Percentiles rank a stretch among this genome's conserved stretches.
Evolutionary conservation across 495 filamentous ascomycete genomes (phyloP).

Genomic region (Xylona heveae): DNA sequence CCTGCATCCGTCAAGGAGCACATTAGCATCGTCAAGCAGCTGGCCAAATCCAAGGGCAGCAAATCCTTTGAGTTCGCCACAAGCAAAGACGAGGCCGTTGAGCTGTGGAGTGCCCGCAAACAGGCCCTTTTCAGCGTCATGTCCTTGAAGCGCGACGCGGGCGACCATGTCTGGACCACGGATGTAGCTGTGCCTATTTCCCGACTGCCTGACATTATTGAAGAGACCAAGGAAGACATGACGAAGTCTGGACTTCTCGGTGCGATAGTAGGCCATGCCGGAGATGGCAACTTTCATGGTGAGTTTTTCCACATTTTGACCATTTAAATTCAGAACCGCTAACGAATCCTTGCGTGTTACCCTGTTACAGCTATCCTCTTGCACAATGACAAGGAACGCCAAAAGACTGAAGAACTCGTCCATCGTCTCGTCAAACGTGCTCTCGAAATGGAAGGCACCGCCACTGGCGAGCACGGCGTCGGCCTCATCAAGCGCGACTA

Average conservation of each 20-base stretch:
- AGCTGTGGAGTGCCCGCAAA: conserved; percentile 77
- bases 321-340: background rate
- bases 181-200: conserved; percentile 69
- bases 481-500: conserved; percentile 70
- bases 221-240: conserved; percentile 56
- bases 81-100: conserved; percentile 41
- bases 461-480: conserved; percentile 68
- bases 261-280: conserved; percentile 64
- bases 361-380: conserved; percentile 36
- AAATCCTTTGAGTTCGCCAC: conserved; percentile 63
- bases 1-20: conserved; percentile 60
- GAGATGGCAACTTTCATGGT: conserved; percentile 72
- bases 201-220: conserved; percentile 50
- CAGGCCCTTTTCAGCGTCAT: conserved; percentile 65
- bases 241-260: conserved; percentile 40
- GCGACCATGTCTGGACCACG: conserved; percentile 60
- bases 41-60: conserved; percentile 40
- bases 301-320: conserved; percentile 8
- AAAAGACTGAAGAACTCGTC: conserved; percentile 44
- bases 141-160: conserved; percentile 32
- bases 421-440: conserved; percentile 71
- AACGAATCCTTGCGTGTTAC: background rate
- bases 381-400: conserved; percentile 43
- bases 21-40: conserved; percentile 42
- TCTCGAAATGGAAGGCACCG: conserved; percentile 64